Evolutionary conservation across 495 filamentous ascomycete genomes (phyloP), one percentile per base, ranked within the genome.

Genomic region (Friedmanniomyces simplex): DNA sequence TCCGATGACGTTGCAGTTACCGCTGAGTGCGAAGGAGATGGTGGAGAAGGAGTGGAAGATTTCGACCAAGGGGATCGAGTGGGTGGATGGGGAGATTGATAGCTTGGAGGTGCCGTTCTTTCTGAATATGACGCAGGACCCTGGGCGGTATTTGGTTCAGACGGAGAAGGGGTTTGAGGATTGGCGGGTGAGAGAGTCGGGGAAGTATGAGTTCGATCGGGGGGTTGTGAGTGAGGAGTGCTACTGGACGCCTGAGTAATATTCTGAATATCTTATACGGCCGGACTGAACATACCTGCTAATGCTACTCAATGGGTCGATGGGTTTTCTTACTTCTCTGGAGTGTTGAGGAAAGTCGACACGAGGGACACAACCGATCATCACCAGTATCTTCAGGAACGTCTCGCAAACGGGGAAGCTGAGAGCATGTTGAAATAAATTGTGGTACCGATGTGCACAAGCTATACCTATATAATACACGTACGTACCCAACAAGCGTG

Each of bases 81-180:
- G 54, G 48, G 34, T 53, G 39, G 59, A 62, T 30, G 59, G 54
- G 3, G 54, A 58, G 30, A 42, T 62, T 12, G 55, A 58, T 36
- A 22, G 53, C 39, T 37, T 62, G 32, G 54, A 62, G 20, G n/a
- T 32, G 30, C 54, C 54, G 11, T 58, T 58, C 48, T 52, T 52
- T 28, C 41, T 62, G 3, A 62, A 58, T 25, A 52, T 62, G 59
- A 58, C 59, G 8, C 59, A 62, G 28, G 59, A 62, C 45, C 55
- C 55, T n/a, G 20, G 36, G 14, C 32, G 24, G 39, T 58, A 58
- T 34, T 16, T 58, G 12, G 21, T 41, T 7, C 47, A 51, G 47
- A 58, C 55, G 20, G 26, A 37, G 34, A 39, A 58, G 22, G 55
- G 55, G 3, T 50, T 58, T 18, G 47, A 58, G 25, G 49, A 58